These are phyloP conservation scores for Mortierella sp. DNA, from an alignment of 371 early-diverging fungal species.

Conservation along the genomic window DNA sequence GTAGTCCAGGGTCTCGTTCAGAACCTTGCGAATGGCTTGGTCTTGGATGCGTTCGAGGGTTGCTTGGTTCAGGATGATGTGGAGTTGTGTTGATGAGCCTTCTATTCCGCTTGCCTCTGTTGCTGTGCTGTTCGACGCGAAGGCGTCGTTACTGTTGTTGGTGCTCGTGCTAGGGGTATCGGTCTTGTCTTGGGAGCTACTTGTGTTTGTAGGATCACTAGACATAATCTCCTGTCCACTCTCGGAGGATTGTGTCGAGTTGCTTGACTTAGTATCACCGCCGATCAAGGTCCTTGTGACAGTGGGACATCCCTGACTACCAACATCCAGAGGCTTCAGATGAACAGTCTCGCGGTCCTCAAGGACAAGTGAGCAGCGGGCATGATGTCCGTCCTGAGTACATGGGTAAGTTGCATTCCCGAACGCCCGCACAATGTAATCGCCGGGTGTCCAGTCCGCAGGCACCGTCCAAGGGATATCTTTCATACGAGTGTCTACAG, in stretches of 20 bases:
- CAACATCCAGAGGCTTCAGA: not conserved
- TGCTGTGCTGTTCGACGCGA: too few relatives aligned
- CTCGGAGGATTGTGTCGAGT: too few relatives aligned
- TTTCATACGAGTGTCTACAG: conserved; percentile 11
- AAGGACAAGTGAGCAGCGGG: conserved; percentile 2
- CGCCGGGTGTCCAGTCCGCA: conserved; percentile 14
- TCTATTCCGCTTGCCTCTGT: not conserved
- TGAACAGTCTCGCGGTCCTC: conserved; percentile 12
- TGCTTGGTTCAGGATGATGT: conserved; percentile 9
- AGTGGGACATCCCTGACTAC: not conserved
- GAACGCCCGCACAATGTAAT: conserved; percentile 22
- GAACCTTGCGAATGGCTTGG: conserved; percentile 3
- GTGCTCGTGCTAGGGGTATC: too few relatives aligned
- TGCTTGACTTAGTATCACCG: not conserved
- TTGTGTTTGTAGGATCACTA: too few relatives aligned
- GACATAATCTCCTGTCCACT: too few relatives aligned
- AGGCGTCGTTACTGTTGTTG: too few relatives aligned
- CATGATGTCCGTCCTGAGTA: not conserved
- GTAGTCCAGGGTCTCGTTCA: conserved; percentile 12
- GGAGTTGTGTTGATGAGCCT: not conserved
- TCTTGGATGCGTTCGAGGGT: conserved; percentile 14
- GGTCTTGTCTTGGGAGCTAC: too few relatives aligned
- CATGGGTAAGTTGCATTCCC: conserved; percentile 29
- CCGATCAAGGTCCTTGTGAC: too few relatives aligned
- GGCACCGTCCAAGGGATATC: conserved; percentile 22